phyloP scores from a whole-genome alignment of 2,329 filamentous ascomycete species.

The Claviceps fusiformis region DNA sequence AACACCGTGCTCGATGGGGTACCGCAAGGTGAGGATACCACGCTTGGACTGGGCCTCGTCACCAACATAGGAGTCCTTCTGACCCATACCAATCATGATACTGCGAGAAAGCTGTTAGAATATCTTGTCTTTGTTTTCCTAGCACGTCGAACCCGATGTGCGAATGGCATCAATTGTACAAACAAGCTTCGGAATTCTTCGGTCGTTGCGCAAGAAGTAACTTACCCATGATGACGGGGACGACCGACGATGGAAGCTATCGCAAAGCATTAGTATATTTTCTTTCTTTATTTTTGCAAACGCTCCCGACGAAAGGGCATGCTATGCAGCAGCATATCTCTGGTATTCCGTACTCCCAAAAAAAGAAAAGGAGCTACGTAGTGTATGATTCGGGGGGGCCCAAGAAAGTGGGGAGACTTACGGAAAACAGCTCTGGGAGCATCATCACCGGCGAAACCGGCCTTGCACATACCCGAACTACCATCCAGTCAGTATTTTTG shows the following conservation, averaged over 20 bases:
- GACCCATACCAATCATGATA: constrained; percentile 99
- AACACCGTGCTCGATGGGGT: constrained; percentile 99
- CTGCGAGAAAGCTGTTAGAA: constrained; percentile 31
- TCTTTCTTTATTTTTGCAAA: background rate
- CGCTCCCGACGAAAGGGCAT: background rate
- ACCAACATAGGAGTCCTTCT: constrained; percentile 99
- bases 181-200: background rate
- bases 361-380: constrained; percentile 7
- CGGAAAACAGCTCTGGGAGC: constrained; percentile 99
- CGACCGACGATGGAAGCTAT: constrained; percentile 97
- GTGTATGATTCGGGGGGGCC: background rate
- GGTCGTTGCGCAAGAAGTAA: background rate
- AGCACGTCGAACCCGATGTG: background rate
- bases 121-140: background rate
- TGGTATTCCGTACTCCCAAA: constrained; percentile 1
- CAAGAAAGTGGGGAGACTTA: constrained; percentile 47
- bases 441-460: constrained; percentile 99
- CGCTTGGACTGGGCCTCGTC: constrained; percentile 99
- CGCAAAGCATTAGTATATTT: constrained; percentile 21
- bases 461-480: constrained; percentile 99
- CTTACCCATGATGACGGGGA: constrained; percentile 99
- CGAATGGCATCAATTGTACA: background rate
- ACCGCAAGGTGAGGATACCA: constrained; percentile 99
- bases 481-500: constrained; percentile 25
- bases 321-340: background rate